These are phyloP conservation scores for Kentomonas sorsogonicus DNA, from an alignment of 208 protist genomes.

Conservation along the genomic window DNA sequence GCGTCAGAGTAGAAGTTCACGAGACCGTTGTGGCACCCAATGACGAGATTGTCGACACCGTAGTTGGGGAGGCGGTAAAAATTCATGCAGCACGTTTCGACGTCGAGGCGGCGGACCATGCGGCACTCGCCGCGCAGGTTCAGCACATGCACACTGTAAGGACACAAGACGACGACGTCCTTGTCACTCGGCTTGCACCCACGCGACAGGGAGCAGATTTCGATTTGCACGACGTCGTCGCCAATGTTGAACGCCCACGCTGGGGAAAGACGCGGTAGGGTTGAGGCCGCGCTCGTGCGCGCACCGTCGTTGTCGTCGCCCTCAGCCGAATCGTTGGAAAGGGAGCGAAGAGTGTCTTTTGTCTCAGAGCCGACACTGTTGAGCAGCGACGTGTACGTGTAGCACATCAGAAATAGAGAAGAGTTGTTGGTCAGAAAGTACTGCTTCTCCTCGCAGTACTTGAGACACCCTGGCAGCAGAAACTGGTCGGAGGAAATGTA, in stretches of 20 bases:
- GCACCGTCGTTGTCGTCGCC: neutral
- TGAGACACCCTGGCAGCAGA: constrained; percentile 67
- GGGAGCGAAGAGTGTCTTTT: too few species aligned
- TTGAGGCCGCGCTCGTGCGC: neutral
- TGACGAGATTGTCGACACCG: constrained; percentile 71
- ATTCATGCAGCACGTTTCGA: constrained; percentile 46
- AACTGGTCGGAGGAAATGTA: constrained; percentile 73
- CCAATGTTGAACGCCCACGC: constrained; percentile 78
- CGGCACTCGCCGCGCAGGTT: constrained; percentile 35
- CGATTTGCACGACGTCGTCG: constrained; percentile 80
- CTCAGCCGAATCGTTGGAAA: constrained; percentile 1
- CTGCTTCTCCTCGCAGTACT: constrained; percentile 53
- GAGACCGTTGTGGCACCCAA: constrained; percentile 61
- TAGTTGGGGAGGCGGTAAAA: constrained; percentile 53
- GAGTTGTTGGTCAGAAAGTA: constrained; percentile 75
- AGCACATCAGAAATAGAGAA: constrained; percentile 77
- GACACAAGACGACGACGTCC: constrained; percentile 81
- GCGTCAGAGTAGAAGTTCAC: constrained; percentile 83
- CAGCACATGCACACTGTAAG: constrained; percentile 69
- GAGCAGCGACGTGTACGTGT: constrained; percentile 61
- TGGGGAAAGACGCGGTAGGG: constrained; percentile 18
- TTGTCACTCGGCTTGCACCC: constrained; percentile 27
- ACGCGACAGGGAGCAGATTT: constrained; percentile 52
- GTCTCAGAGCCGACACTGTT: constrained; percentile 20
- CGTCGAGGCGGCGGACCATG: constrained; percentile 65